Evolutionary conservation across 2,329 filamentous ascomycete genomes (phyloP), one percentile per base, ranked within the genome.

Genomic region (Leptographium radiaticola): DNA sequence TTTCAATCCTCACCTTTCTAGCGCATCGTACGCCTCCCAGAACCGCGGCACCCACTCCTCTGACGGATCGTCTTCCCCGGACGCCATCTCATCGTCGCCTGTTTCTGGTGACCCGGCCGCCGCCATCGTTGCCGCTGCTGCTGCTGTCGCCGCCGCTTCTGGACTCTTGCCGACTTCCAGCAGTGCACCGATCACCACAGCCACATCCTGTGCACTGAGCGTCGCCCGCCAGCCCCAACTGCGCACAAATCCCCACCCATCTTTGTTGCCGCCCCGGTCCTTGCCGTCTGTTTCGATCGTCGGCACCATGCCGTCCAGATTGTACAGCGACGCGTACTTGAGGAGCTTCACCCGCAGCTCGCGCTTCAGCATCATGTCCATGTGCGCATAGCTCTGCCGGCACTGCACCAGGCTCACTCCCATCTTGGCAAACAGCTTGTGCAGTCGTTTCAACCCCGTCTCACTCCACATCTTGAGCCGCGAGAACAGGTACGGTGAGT

Each of bases 141-240:
- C n/a, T 30, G 45, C 9, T 11, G 2, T 57, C 16, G 71, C 68
- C 13, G 63, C 48, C 4, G 66, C 57, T 1, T 72, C 64, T 18
- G 65, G 67, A 52, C 74, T 73, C 63, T 78, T 87, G 33, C 93
- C 91, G 33, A 97, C 89, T 70, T 98, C 93, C 1, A 98, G 79
- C 49, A 98, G 84, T 16, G 91, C 89, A 52, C 89, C 89, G 20
- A 97, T 79, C 34, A 97, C 83, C 16, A 95, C 87, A n/a, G 88
- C 89, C 0, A 96, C 89, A 65, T 98, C 93, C 49, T 91, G 87
- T 7, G 93, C 93, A 57, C 87, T 94, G 31, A 97, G 75, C 50
- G 91, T 96, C 1, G 90, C 91, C 65, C 90, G 86, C 90, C 90
- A 98, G 12, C 93, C 93, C 93, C 93, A 98, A 65, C 89, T 95